Conservation (phyloP, 306 rosid species). For the Quercus bicolor region DNA sequence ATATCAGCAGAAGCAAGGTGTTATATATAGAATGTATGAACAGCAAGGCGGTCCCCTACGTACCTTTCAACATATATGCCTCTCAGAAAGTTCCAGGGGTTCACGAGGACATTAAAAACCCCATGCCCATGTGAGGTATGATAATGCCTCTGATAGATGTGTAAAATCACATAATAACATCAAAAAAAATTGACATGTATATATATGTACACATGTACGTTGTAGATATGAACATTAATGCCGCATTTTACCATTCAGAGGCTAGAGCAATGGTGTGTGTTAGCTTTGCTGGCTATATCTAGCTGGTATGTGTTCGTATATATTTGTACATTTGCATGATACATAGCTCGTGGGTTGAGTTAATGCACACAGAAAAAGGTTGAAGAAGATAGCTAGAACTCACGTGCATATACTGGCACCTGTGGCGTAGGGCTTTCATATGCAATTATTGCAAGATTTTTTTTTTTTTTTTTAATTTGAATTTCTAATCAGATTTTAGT, state of each 20-base stretch:
- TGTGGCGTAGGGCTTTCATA: neutral
- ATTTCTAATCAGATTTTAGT: no score
- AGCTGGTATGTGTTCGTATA: neutral
- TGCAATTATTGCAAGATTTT: no score
- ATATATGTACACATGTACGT: constrained; percentile 5
- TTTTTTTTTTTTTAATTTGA: no score
- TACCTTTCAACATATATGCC: neutral
- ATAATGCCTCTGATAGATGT: constrained; percentile 21
- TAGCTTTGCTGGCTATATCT: neutral
- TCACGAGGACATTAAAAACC: constrained; percentile 21
- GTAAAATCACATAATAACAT: constrained; percentile 4
- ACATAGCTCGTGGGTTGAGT: constrained; percentile 21
- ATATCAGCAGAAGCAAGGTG: neutral
- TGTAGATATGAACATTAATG: neutral
- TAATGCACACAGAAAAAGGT: constrained; percentile 18
- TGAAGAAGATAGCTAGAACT: constrained; percentile 7
- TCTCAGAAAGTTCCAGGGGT: constrained; percentile 22
- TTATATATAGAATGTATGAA: neutral
- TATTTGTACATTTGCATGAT: neutral
- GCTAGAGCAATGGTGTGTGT: neutral
- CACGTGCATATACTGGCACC: constrained; percentile 26
- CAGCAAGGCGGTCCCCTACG: constrained; percentile 29
- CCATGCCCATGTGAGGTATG: constrained; percentile 51
- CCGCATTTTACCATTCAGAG: neutral
- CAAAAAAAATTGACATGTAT: neutral